phyloP scores from a whole-genome alignment of 768 basidiomycete species.

The Xerocomus brunneocitrinus region DNA sequence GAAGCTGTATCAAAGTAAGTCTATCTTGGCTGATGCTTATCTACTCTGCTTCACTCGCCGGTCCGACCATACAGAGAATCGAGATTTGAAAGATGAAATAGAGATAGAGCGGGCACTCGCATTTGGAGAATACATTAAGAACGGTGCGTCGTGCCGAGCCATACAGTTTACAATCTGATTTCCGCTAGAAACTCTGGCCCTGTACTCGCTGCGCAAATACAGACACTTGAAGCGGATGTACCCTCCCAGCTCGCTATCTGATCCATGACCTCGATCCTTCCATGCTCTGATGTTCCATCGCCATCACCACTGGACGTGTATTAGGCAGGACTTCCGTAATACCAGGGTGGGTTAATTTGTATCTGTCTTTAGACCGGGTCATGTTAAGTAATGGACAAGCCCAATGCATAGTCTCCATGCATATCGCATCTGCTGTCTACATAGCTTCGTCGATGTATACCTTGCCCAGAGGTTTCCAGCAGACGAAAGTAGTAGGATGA shows the following conservation, averaged over 20 bases:
- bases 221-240: constrained; percentile 76
- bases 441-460: background rate
- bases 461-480: background rate
- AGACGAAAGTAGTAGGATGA: background rate
- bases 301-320: too few species aligned
- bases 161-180: background rate
- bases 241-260: constrained; percentile 25
- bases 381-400: too few species aligned
- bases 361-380: too few species aligned
- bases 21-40: too few species aligned
- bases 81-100: constrained; percentile 53
- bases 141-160: constrained; percentile 45
- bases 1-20: constrained; percentile 68
- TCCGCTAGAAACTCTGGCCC: constrained; percentile 67
- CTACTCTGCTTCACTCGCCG: background rate
- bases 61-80: constrained; percentile 50
- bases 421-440: background rate
- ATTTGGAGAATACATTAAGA: constrained; percentile 81
- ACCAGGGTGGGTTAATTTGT: too few species aligned
- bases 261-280: background rate
- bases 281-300: too few species aligned
- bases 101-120: constrained; percentile 75
- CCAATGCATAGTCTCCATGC: too few species aligned
- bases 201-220: constrained; percentile 82
- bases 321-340: too few species aligned